Evolutionary conservation across 2,329 filamentous ascomycete genomes (phyloP).

Genomic region (Aspergillus chevalieri): DNA sequence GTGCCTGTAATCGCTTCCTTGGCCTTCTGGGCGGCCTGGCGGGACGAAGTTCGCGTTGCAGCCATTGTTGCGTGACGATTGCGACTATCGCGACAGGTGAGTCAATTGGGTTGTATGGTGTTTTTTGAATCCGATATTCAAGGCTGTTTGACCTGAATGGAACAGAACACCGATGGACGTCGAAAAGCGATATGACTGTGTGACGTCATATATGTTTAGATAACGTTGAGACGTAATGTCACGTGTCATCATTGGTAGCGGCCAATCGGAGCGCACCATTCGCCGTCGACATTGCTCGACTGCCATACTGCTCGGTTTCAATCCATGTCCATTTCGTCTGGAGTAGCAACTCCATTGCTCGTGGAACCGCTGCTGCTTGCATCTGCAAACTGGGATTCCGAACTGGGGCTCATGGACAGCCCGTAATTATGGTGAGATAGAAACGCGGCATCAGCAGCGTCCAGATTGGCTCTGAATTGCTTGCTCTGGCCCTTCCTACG

Average conservation of each 20-base stretch:
- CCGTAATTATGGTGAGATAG: conserved; percentile 12
- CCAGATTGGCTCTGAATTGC: conserved; percentile 9
- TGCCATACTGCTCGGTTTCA: conserved; percentile 11
- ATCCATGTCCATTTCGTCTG: conserved; percentile 32
- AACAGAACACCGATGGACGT: background rate
- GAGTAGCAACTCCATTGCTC: conserved; percentile 6
- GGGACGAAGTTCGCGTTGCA: conserved; percentile 33
- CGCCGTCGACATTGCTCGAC: background rate
- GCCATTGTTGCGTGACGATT: conserved; percentile 17
- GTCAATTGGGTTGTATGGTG: background rate
- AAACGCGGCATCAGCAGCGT: conserved; percentile 1
- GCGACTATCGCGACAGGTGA: background rate
- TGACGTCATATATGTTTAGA: conserved; percentile 29
- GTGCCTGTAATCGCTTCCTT: conserved; percentile 35
- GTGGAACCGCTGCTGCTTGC: conserved; percentile 9
- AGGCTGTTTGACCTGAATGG: background rate
- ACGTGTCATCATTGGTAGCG: background rate
- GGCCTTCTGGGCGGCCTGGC: conserved; percentile 39
- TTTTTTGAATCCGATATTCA: background rate
- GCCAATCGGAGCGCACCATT: background rate
- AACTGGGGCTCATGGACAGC: conserved; percentile 15
- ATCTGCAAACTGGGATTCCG: conserved; percentile 16
- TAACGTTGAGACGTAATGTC: background rate
- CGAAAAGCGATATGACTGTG: conserved; percentile 10
- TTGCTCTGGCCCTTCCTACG: conserved; percentile 17